Percentiles rank a stretch among this genome's conserved stretches.
These are phyloP conservation scores for Ceratocystis ficicola DNA, from an alignment of 2,329 filamentous ascomycete species.

Conservation along the genomic window DNA sequence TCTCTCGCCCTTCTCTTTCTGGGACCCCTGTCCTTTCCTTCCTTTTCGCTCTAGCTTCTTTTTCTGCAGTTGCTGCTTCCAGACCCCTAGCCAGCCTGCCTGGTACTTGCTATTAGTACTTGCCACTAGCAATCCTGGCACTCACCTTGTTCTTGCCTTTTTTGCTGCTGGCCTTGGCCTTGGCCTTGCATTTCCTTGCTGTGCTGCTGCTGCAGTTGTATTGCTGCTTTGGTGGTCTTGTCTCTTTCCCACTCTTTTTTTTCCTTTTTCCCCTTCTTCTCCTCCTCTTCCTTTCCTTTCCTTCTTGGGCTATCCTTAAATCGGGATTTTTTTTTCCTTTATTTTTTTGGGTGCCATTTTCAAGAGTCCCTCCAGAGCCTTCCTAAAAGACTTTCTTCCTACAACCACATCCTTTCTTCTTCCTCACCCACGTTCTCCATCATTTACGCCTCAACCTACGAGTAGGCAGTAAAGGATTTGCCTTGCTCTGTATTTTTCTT, in stretches of 20 bases:
- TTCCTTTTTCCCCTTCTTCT: background rate
- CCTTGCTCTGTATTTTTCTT: background rate
- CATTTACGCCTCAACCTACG: slow-evolving; percentile 5
- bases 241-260: slow-evolving; percentile 7
- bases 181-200: background rate
- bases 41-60: background rate
- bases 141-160: background rate
- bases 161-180: background rate
- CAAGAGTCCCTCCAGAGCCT: background rate
- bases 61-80: background rate
- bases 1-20: background rate
- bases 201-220: background rate
- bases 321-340: background rate
- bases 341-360: background rate
- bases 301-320: slow-evolving; percentile 5
- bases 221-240: background rate
- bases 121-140: background rate
- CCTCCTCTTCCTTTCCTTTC: background rate
- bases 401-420: slow-evolving; percentile 3
- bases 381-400: background rate
- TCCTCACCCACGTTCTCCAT: slow-evolving; percentile 4
- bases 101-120: background rate
- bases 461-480: background rate
- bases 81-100: background rate
- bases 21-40: background rate